phyloP scores from a whole-genome alignment of 2,329 filamentous ascomycete species.

The Stenocarpella maydis region DNA sequence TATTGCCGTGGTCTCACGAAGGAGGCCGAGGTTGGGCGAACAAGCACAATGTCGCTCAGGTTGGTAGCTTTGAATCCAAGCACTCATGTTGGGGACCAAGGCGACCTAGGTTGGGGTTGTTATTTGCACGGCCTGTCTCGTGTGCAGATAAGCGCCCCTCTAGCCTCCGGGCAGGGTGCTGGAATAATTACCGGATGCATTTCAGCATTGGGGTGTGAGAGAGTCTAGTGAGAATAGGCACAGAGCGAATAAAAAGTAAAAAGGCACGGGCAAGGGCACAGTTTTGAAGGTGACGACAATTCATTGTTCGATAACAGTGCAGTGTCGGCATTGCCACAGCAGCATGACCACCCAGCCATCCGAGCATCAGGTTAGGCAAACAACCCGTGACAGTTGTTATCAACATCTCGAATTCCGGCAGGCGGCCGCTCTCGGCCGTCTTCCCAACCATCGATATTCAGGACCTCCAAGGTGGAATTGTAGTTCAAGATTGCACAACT shows the following conservation, averaged over 20 bases:
- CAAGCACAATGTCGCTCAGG: not conserved
- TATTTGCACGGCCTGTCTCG: not conserved
- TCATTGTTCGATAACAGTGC: too few relatives aligned
- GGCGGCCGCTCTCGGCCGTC: not conserved
- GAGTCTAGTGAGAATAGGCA: not conserved
- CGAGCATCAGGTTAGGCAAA: too few relatives aligned
- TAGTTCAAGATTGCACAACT: too few relatives aligned
- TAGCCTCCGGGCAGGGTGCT: not conserved
- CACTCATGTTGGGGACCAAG: not conserved
- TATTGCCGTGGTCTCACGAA: not conserved
- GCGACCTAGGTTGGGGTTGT: not conserved
- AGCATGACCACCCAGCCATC: too few relatives aligned
- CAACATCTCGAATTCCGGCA: not conserved
- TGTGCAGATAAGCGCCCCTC: not conserved
- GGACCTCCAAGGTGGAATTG: not conserved
- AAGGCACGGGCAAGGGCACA: not conserved
- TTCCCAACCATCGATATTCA: not conserved
- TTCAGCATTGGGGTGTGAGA: too few relatives aligned
- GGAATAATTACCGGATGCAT: not conserved
- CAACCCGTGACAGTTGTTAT: slow-evolving; percentile 13
- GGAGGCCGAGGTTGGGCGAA: not conserved
- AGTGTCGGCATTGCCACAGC: not conserved
- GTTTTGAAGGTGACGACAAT: not conserved
- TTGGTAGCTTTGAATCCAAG: too few relatives aligned
- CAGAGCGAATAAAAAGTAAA: not conserved